Percentiles rank a stretch among this genome's conserved stretches.
Conservation (phyloP, 2,329 filamentous ascomycete species). For the Pseudomassariella vexata region DNA sequence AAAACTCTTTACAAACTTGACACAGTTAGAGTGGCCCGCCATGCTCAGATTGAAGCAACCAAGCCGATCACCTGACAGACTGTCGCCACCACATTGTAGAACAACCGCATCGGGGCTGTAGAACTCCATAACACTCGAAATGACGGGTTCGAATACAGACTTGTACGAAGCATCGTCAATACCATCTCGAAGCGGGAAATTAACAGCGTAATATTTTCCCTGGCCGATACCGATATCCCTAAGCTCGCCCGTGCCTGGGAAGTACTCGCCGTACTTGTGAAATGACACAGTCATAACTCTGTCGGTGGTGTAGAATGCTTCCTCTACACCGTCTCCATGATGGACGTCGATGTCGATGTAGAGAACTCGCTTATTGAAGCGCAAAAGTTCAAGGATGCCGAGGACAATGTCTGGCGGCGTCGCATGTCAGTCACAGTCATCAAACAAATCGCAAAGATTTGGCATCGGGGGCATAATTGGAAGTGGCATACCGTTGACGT, state of each 20-base stretch:
- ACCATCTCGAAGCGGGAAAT: conserved; percentile 86
- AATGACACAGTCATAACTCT: conserved; percentile 90
- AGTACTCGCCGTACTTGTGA: conserved; percentile 96
- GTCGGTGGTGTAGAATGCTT: conserved; percentile 89
- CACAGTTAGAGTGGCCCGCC: conserved; percentile 89
- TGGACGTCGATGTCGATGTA: conserved; percentile 97
- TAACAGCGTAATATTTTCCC: conserved; percentile 85
- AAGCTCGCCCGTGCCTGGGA: conserved; percentile 84
- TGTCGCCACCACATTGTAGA: conserved; percentile 92
- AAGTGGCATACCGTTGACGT: conserved; percentile 76
- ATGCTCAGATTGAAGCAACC: conserved; percentile 98
- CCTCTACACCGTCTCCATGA: conserved; percentile 88
- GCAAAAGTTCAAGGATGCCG: conserved; percentile 85
- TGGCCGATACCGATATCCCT: conserved; percentile 81
- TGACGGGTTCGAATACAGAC: conserved; percentile 85
- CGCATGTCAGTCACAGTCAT: conserved; percentile 41
- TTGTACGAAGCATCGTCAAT: conserved; percentile 89
- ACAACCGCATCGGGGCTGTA: conserved; percentile 91
- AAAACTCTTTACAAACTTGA: conserved; percentile 84
- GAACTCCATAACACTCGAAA: conserved; percentile 77
- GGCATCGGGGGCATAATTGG: background rate
- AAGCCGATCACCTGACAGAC: conserved; percentile 85
- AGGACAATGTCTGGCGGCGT: conserved; percentile 83
- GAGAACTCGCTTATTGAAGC: conserved; percentile 87
- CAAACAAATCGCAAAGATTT: background rate